Conservation (phyloP, 768 basidiomycete species). For the Suillus variegatus region DNA sequence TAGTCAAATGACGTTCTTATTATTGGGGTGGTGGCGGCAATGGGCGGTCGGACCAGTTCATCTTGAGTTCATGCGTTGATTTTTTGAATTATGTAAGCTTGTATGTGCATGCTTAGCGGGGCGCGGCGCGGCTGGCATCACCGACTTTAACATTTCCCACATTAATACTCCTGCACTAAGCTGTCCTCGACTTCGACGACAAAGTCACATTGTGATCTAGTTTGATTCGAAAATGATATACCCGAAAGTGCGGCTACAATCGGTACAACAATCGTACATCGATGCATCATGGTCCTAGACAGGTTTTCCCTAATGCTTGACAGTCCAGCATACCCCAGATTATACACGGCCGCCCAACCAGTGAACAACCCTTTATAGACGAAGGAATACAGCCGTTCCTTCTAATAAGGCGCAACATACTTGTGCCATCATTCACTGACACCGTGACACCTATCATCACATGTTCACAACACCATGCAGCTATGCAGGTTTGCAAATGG, state of each 20-base stretch:
- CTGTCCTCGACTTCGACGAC: background rate
- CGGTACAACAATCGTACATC: background rate
- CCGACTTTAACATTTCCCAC: too few relatives aligned
- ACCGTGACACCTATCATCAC: background rate
- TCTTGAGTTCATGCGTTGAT: background rate
- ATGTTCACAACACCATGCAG: background rate
- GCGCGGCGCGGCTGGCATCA: too few relatives aligned
- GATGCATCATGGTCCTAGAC: background rate
- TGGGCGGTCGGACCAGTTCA: background rate
- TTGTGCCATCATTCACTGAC: background rate
- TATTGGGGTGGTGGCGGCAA: background rate
- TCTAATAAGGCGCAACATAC: background rate
- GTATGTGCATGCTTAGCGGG: too few relatives aligned
- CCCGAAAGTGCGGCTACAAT: background rate
- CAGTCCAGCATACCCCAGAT: background rate
- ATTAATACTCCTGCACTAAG: too few relatives aligned
- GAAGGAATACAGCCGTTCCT: too few relatives aligned
- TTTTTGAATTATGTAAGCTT: too few relatives aligned
- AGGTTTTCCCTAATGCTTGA: background rate
- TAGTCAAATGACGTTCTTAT: background rate
- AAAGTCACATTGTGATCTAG: background rate
- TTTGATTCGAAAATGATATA: background rate
- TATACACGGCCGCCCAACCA: background rate
- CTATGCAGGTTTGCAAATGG: background rate
- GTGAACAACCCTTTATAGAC: too few relatives aligned